These are phyloP conservation scores for Euphorbia schlechtendalii DNA, from an alignment of 441 rosid species.

Conservation along the genomic window DNA sequence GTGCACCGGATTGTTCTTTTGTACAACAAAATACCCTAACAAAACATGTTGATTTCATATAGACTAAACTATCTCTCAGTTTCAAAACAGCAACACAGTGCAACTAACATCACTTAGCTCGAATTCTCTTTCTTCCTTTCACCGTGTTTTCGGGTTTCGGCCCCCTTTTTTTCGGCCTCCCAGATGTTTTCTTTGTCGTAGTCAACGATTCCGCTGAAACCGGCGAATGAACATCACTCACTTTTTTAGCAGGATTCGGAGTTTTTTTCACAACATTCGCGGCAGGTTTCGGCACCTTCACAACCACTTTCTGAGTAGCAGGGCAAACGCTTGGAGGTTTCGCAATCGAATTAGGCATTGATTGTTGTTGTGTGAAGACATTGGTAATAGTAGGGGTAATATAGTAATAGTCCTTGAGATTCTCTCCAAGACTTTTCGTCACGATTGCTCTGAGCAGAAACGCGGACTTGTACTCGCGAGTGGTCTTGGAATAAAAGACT, in stretches of 20 bases:
- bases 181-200: conserved; percentile 28
- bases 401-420: conserved; percentile 32
- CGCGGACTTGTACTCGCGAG: conserved; percentile 81
- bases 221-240: conserved; percentile 27
- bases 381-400: conserved; percentile 20
- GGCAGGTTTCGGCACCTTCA: conserved; percentile 21
- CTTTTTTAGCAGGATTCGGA: conserved; percentile 30
- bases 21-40: conserved; percentile 15
- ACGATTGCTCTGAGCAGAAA: conserved; percentile 50
- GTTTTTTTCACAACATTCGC: conserved; percentile 21
- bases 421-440: conserved; percentile 38
- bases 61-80: background rate
- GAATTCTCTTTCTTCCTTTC: conserved; percentile 36
- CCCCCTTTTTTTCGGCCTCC: conserved; percentile 29
- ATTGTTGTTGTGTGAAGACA: conserved; percentile 15
- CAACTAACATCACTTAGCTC: conserved; percentile 26
- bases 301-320: conserved; percentile 12
- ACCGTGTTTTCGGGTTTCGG: conserved; percentile 22
- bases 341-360: conserved; percentile 29
- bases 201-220: conserved; percentile 35
- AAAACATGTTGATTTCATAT: conserved; percentile 4
- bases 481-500: conserved; percentile 67
- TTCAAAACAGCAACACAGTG: background rate
- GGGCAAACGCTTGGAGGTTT: conserved; percentile 33
- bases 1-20: conserved; percentile 8